phyloP scores from a whole-genome alignment of 352 stramenopile species.

The Phytophthora kernoviae region DNA sequence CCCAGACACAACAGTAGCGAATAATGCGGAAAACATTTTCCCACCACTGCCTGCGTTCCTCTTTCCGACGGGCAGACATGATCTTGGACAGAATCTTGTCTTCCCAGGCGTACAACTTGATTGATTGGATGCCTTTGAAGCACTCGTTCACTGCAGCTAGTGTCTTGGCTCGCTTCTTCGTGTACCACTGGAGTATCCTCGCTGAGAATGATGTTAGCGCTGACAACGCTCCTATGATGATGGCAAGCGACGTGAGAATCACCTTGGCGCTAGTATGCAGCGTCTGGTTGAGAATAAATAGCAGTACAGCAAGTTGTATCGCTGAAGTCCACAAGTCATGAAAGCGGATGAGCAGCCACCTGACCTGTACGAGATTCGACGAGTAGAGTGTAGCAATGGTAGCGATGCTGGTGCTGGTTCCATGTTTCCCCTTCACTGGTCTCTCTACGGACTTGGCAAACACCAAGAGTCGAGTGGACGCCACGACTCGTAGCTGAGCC shows the following conservation, averaged over 20 bases:
- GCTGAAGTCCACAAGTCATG: constrained; percentile 44
- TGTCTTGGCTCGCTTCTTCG: constrained; percentile 46
- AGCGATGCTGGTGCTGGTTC: constrained; percentile 38
- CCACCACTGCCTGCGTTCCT: constrained; percentile 33
- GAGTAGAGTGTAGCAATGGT: constrained; percentile 49
- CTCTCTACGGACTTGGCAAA: constrained; percentile 44
- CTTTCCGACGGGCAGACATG: constrained; percentile 33
- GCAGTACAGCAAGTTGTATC: constrained; percentile 32
- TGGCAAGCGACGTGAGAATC: constrained; percentile 27
- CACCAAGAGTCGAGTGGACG: constrained; percentile 40
- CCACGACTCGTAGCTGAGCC: constrained; percentile 33
- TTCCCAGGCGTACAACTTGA: constrained; percentile 54
- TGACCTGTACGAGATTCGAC: constrained; percentile 40
- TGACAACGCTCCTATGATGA: constrained; percentile 32
- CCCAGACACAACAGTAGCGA: constrained; percentile 43
- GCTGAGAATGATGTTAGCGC: constrained; percentile 29
- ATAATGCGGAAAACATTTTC: constrained; percentile 30
- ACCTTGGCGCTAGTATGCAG: constrained; percentile 33
- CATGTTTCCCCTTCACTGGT: constrained; percentile 26
- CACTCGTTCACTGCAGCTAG: constrained; percentile 43
- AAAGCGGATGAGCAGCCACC: constrained; percentile 35
- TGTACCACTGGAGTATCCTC: constrained; percentile 33
- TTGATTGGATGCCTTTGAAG: constrained; percentile 47
- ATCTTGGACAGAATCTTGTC: constrained; percentile 47
- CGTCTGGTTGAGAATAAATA: constrained; percentile 33